A percentile compares a stretch with the other conserved stretches of the same genome.
Conservation (phyloP, 495 filamentous ascomycete species). For the Barbatosphaeria neglecta region DNA sequence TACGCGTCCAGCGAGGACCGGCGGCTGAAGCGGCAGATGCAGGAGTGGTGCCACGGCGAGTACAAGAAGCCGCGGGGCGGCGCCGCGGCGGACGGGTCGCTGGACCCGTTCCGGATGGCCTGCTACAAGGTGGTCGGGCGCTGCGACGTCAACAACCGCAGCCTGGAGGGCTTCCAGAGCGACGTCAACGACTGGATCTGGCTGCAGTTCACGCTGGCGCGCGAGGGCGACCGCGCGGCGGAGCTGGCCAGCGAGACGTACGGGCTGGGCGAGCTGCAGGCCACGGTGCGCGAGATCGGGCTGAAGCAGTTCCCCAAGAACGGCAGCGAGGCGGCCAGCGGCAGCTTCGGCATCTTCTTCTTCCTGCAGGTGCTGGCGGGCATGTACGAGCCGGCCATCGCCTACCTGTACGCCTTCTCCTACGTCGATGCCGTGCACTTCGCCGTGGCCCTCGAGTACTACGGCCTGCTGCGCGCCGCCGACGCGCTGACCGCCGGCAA, state of each 20-base stretch:
- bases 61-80: slow-evolving; percentile 72
- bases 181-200: slow-evolving; percentile 93
- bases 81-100: slow-evolving; percentile 73
- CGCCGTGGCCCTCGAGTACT: slow-evolving; percentile 78
- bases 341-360: slow-evolving; percentile 82
- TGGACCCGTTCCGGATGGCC: slow-evolving; percentile 92
- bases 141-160: slow-evolving; percentile 73
- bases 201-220: slow-evolving; percentile 85
- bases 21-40: slow-evolving; percentile 61
- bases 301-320: slow-evolving; percentile 71
- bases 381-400: slow-evolving; percentile 90
- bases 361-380: slow-evolving; percentile 80
- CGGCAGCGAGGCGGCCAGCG: slow-evolving; percentile 53
- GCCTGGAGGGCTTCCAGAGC: slow-evolving; percentile 66
- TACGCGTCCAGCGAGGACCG: slow-evolving; percentile 62
- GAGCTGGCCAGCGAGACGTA: slow-evolving; percentile 83
- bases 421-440: slow-evolving; percentile 93
- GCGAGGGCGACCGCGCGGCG: slow-evolving; percentile 71
- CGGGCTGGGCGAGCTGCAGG: slow-evolving; percentile 73
- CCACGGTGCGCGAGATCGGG: slow-evolving; percentile 77
- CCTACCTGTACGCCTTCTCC: slow-evolving; percentile 77
- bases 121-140: slow-evolving; percentile 97
- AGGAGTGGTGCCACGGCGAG: slow-evolving; percentile 76
- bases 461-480: slow-evolving; percentile 78
- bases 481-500: slow-evolving; percentile 57